Evolutionary conservation across 2,329 filamentous ascomycete genomes (phyloP).

Genomic region (Xylaria digitata): DNA sequence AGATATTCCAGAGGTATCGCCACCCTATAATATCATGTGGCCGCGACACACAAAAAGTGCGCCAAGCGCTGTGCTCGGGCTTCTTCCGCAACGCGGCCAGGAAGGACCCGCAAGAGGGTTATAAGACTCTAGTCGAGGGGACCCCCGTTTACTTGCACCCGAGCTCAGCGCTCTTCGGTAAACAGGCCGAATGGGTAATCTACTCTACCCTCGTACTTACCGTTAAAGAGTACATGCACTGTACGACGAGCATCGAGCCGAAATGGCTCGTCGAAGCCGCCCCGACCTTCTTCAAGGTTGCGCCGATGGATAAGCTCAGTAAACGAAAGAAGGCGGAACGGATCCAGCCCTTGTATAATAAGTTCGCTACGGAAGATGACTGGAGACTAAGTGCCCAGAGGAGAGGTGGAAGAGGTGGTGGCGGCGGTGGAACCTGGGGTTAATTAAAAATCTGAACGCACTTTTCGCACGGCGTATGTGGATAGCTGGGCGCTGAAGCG

Average conservation of each 20-base stretch:
- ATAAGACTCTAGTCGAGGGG: conserved; percentile 95
- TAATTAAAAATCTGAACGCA: conserved; percentile 53
- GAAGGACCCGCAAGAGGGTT: conserved; percentile 96
- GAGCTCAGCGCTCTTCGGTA: conserved; percentile 90
- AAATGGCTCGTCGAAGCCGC: conserved; percentile 95
- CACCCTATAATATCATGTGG: conserved; percentile 87
- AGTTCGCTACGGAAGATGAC: conserved; percentile 91
- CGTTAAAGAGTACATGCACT: conserved; percentile 98
- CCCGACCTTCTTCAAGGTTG: conserved; percentile 99
- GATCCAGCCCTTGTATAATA: conserved; percentile 94
- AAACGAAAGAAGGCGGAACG: conserved; percentile 94
- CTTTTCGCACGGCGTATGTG: neutral
- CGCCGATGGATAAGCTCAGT: conserved; percentile 83
- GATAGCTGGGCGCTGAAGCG: neutral
- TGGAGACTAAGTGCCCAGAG: conserved; percentile 93
- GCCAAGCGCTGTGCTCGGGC: conserved; percentile 88
- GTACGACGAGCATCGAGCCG: conserved; percentile 90
- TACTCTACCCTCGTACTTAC: conserved; percentile 93
- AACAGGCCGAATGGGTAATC: conserved; percentile 95
- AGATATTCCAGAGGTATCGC: conserved; percentile 93
- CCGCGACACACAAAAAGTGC: conserved; percentile 85
- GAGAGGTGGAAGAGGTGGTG: conserved; percentile 83
- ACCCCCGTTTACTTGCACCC: conserved; percentile 97
- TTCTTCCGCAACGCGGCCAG: conserved; percentile 96
- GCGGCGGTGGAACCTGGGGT: conserved; percentile 92